phyloP scores from a whole-genome alignment of 768 basidiomycete species.

The Amanita subjunquillea region DNA sequence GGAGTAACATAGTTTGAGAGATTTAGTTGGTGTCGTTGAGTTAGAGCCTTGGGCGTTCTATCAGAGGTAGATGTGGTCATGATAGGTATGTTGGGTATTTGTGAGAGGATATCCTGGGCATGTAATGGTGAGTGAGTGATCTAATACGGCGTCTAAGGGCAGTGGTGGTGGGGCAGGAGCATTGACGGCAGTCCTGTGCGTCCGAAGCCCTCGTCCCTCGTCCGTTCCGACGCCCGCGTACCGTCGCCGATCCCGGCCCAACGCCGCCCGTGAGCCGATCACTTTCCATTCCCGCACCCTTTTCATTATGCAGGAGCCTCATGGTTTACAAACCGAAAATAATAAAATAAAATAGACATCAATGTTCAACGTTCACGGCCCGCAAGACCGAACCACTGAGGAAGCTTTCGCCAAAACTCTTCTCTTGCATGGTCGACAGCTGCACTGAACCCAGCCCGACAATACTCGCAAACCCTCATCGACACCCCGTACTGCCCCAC shows the following conservation, averaged over 20 bases:
- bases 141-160: not conserved
- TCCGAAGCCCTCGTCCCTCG: not conserved
- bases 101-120: conserved; percentile 4
- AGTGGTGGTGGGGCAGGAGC: not conserved
- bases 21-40: conserved; percentile 5
- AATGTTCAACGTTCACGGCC: conserved; percentile 12
- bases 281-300: too few relatives aligned
- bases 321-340: not conserved
- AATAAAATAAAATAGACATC: not conserved
- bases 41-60: conserved; percentile 2
- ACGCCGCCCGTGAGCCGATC: too few relatives aligned
- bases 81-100: conserved; percentile 9
- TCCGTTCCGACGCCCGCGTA: conserved; percentile 2
- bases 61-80: conserved; percentile 8
- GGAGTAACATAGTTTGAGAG: conserved; percentile 20
- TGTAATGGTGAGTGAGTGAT: not conserved
- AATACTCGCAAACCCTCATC: conserved; percentile 55
- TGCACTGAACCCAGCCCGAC: conserved; percentile 50
- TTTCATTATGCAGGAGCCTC: not conserved
- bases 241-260: not conserved
- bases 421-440: conserved; percentile 49
- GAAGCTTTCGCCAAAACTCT: conserved; percentile 56
- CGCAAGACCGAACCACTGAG: conserved; percentile 54
- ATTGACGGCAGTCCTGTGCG: not conserved
- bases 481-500: conserved; percentile 29